phyloP scores from a whole-genome alignment of 768 basidiomycete genomes.

The Pulveroboletus sp. region DNA sequence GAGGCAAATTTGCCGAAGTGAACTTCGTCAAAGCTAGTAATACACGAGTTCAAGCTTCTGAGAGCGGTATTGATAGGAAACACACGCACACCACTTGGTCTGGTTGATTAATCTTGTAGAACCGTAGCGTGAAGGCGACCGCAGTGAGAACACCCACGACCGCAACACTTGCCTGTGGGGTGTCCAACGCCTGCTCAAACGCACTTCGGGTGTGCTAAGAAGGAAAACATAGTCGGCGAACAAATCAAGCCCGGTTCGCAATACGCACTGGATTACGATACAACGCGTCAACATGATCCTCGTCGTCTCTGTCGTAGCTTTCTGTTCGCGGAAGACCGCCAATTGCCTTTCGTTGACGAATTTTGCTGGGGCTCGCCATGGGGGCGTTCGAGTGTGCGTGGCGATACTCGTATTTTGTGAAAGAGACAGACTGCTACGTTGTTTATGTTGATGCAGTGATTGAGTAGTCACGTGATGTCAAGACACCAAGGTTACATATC shows the following conservation, averaged over 20 bases:
- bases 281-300: constrained; percentile 48
- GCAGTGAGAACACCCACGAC: constrained; percentile 64
- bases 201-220: constrained; percentile 54
- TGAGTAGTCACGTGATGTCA: constrained; percentile 20
- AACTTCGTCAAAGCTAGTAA: constrained; percentile 86
- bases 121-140: constrained; percentile 77
- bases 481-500: not conserved
- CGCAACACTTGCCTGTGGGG: constrained; percentile 54
- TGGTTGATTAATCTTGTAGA: constrained; percentile 92
- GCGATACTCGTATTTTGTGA: not conserved
- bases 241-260: not conserved
- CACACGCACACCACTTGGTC: constrained; percentile 86
- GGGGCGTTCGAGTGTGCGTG: constrained; percentile 9
- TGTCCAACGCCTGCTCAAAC: constrained; percentile 59
- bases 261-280: constrained; percentile 46
- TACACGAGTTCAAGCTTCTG: constrained; percentile 3
- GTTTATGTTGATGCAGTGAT: constrained; percentile 2
- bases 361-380: constrained; percentile 31
- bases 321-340: constrained; percentile 16
- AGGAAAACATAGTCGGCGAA: constrained; percentile 11
- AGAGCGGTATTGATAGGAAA: not conserved
- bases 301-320: constrained; percentile 38
- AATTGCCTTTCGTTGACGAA: constrained; percentile 26
- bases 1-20: constrained; percentile 98
- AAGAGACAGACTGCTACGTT: not conserved